Percentiles rank a stretch among this genome's conserved stretches.
Conservation (phyloP, 106 monocot species). For the Vanilla planifolia region DNA sequence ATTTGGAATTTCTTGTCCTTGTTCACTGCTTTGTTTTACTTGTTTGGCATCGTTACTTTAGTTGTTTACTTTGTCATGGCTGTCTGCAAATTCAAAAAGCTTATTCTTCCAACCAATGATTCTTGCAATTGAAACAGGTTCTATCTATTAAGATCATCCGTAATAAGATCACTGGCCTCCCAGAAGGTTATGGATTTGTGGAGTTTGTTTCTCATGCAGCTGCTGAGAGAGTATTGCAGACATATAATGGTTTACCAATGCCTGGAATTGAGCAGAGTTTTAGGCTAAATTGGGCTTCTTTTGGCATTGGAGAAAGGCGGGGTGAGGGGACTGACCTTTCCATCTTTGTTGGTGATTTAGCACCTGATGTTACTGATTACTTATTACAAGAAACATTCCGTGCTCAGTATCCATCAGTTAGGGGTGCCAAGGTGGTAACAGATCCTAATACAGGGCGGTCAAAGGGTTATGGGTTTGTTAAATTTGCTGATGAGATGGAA, state of each 20-base stretch:
- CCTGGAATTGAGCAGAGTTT: slow-evolving; percentile 90
- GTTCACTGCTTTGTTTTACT: not conserved
- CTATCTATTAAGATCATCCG: slow-evolving; percentile 87
- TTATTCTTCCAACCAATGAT: not conserved
- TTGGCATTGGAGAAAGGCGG: slow-evolving; percentile 81
- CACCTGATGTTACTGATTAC: slow-evolving; percentile 96
- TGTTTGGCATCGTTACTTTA: not conserved
- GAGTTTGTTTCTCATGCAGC: slow-evolving; percentile 88
- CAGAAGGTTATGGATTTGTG: slow-evolving; percentile 96
- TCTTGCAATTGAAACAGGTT: slow-evolving; percentile 35
- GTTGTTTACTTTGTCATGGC: not conserved
- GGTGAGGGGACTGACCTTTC: slow-evolving; percentile 81
- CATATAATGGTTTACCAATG: slow-evolving; percentile 88
- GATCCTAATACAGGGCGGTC: slow-evolving; percentile 89
- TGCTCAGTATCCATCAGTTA: slow-evolving; percentile 74
- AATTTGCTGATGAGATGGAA: slow-evolving; percentile 91
- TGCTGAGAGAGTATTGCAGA: slow-evolving; percentile 77
- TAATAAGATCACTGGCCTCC: slow-evolving; percentile 86
- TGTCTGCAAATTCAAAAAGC: not conserved
- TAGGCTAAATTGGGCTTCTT: slow-evolving; percentile 95
- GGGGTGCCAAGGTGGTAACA: slow-evolving; percentile 96
- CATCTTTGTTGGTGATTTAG: slow-evolving; percentile 96
- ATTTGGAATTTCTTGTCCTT: not conserved
- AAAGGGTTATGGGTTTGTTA: slow-evolving; percentile 99
- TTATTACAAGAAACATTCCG: slow-evolving; percentile 92